A percentile compares a stretch with the other conserved stretches of the same genome.
Evolutionary conservation across 805 yeast genomes (phyloP).

Genomic region (Yueomyces sinensis): DNA sequence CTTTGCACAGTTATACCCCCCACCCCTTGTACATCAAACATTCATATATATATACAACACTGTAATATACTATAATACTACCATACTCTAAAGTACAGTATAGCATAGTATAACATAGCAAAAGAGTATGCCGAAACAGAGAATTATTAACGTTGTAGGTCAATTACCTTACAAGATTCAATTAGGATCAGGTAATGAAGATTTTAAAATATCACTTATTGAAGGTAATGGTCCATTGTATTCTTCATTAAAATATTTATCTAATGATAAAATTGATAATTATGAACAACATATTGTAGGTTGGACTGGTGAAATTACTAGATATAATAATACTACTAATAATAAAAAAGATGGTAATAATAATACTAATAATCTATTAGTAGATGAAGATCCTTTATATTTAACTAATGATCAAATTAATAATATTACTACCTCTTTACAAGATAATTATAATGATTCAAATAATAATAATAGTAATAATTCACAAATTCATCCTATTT

Average conservation of each 20-base stretch:
- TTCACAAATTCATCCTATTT: slow-evolving; percentile 58
- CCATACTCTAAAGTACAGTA: too few relatives aligned
- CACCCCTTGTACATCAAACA: too few relatives aligned
- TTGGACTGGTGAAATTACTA: slow-evolving; percentile 83
- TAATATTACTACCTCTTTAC: slow-evolving; percentile 15
- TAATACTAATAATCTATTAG: slow-evolving; percentile 17
- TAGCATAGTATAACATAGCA: too few relatives aligned
- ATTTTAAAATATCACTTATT: slow-evolving; percentile 48
- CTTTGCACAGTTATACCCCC: too few relatives aligned
- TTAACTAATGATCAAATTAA: slow-evolving; percentile 42
- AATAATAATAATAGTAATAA: slow-evolving; percentile 31
- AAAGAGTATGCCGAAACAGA: too few relatives aligned
- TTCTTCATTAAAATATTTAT: slow-evolving; percentile 54
- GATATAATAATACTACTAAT: slow-evolving; percentile 1
- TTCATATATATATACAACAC: too few relatives aligned
- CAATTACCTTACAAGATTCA: slow-evolving; percentile 25
- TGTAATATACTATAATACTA: too few relatives aligned
- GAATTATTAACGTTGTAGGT: slow-evolving; percentile 25
- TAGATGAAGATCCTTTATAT: slow-evolving; percentile 49
- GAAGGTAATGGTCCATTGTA: slow-evolving; percentile 80
- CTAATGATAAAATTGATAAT: slow-evolving; percentile 42
- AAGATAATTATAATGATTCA: slow-evolving; percentile 33
- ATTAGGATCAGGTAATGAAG: slow-evolving; percentile 17
- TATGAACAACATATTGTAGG: slow-evolving; percentile 87
- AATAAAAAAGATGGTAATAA: not conserved